Base-by-base conservation (phyloP, 2,329 filamentous ascomycete species). In the Neonectria faginata region DNA sequence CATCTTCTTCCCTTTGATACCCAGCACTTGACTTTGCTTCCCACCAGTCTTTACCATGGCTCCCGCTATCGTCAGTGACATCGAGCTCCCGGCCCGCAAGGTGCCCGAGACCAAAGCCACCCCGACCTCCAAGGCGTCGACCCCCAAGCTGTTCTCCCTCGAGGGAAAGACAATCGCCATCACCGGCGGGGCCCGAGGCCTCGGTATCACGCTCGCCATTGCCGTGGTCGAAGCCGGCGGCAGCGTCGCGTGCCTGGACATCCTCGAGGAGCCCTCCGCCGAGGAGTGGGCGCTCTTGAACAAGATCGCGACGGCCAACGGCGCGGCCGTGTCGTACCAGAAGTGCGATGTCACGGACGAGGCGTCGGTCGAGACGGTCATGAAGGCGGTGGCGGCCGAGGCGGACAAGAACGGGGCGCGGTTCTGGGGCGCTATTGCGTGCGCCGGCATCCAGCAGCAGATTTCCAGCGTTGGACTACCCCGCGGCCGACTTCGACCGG, bases 401-500 rank as follows among this genome's bases (percentile, higher is more conserved):
- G 79, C 75, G 14, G 75, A 76, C n/a, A 61, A 56, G 2, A 57
- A 63, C 16, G 76, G 73, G 0, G 74, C 76, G 11, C 77, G 76
- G 2, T 77, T 82, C 63, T 76, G 74, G 67, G 79, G 80, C 4
- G 69, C 76, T 5, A 78, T 85, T 57, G 82, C 82, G 6, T 84
- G 82, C 60, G 83, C 84, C 12, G 84, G 83, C 20, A 83, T 85
- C 42, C 81, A 84, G 66, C 81, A 84, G 65, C 80, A 81, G 69
- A 74, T 80, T 80, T 1, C 78, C 81, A 1, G 83, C 83, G 1
- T 66, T 84, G 41, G 82, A 84, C 10, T 85, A 84, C 57, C 78
- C 80, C 3, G 74, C 79, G 27, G 75, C 89, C 75, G 87, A 88
- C 75, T 92, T 90, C 83, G 84, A 89, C 72, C 86, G 90, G 77